A percentile compares a stretch with the other conserved stretches of the same genome.
Conservation (phyloP, 306 rosid genomes). For the Cicer bijugum region DNA sequence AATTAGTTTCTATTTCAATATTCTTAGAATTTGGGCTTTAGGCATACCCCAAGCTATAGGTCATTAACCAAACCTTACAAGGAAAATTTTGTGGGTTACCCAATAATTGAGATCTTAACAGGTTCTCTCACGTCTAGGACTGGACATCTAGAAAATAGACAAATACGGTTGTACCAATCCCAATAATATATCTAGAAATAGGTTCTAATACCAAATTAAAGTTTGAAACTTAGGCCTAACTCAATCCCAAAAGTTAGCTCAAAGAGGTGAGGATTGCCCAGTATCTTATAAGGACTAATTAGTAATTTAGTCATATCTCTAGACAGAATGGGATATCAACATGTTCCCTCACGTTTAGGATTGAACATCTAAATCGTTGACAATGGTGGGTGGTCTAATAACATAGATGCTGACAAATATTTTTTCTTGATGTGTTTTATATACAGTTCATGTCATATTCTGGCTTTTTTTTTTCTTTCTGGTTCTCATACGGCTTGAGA, state of each 20-base stretch:
- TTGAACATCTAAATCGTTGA: neutral
- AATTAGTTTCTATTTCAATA: slow-evolving; percentile 17
- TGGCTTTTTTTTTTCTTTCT: neutral
- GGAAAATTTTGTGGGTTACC: neutral
- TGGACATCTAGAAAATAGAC: neutral
- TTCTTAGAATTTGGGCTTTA: neutral
- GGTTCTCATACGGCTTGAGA: neutral
- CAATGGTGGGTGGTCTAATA: neutral
- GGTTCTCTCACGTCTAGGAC: neutral
- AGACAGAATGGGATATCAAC: neutral
- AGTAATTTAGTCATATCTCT: neutral
- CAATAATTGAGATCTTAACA: neutral
- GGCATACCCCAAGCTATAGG: neutral
- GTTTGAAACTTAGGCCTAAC: neutral
- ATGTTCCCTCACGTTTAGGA: neutral
- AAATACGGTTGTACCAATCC: neutral
- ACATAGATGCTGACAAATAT: neutral
- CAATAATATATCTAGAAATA: too few relatives aligned
- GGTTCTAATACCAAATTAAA: neutral
- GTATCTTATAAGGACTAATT: neutral
- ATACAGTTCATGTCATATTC: neutral
- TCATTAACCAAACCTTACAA: neutral
- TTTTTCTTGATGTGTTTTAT: slow-evolving; percentile 3
- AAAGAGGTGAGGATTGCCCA: neutral
- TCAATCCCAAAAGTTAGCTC: neutral